Evolutionary conservation across 1,284 basidiomycete genomes (phyloP).

Genomic region (Peniophora sp.): DNA sequence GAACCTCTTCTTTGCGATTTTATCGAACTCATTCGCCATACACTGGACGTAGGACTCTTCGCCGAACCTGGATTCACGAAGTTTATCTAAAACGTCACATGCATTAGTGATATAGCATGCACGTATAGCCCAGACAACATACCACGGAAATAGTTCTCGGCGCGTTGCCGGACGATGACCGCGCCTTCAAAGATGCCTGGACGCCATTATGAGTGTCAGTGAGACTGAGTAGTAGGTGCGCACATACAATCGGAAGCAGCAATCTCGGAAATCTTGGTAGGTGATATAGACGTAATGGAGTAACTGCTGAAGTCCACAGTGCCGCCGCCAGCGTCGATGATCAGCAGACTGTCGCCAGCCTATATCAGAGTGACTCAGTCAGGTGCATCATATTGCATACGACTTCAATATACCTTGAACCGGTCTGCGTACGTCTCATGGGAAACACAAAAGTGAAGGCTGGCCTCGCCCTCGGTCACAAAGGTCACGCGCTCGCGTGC

Average conservation of each 20-base stretch:
- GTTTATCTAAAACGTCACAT: constrained; percentile 20
- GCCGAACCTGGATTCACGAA: constrained; percentile 22
- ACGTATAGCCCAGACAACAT: not conserved
- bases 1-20: constrained; percentile 40
- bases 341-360: constrained; percentile 6
- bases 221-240: not conserved
- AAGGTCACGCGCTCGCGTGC: constrained; percentile 26
- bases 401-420: constrained; percentile 14
- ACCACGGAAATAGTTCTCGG: constrained; percentile 26
- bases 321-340: constrained; percentile 12
- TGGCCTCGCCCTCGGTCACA: constrained; percentile 38
- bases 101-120: constrained; percentile 6
- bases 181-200: constrained; percentile 28
- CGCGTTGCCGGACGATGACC: constrained; percentile 35
- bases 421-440: constrained; percentile 22
- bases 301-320: constrained; percentile 13
- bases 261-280: constrained; percentile 7
- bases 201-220: not conserved
- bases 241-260: constrained; percentile 6
- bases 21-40: constrained; percentile 42
- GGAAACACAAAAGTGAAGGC: constrained; percentile 32
- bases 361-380: not conserved
- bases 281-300: constrained; percentile 1
- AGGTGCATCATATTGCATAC: not conserved
- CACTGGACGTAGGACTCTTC: constrained; percentile 28